Conservation (phyloP, 129 eudicot genomes). For the Scalesia atractyloides region DNA sequence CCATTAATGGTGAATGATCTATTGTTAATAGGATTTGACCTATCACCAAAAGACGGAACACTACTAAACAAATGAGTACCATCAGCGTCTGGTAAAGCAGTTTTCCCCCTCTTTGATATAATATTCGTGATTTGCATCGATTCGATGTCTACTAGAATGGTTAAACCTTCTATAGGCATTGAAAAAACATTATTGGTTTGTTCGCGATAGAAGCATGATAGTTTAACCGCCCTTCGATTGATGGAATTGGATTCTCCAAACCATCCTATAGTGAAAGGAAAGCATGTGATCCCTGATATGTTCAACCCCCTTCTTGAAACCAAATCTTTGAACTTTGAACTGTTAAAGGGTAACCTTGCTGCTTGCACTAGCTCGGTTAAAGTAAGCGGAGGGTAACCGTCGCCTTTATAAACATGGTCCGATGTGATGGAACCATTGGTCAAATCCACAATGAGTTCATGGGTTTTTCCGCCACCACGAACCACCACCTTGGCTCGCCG, state of each 20-base stretch:
- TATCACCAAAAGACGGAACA: conserved; percentile 37
- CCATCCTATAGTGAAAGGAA: conserved; percentile 86
- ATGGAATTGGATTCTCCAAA: conserved; percentile 63
- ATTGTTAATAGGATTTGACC: conserved; percentile 22
- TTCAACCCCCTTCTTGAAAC: conserved; percentile 59
- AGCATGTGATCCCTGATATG: conserved; percentile 68
- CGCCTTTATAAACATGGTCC: conserved; percentile 57
- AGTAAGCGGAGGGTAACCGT: conserved; percentile 74
- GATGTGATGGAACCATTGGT: conserved; percentile 43
- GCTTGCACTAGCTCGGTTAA: conserved; percentile 58
- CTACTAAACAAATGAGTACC: conserved; percentile 41
- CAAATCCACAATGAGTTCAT: conserved; percentile 58
- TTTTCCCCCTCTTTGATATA: conserved; percentile 28
- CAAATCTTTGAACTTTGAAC: conserved; percentile 51
- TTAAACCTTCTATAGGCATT: conserved; percentile 79
- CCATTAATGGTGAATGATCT: conserved; percentile 35
- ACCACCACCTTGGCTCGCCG: conserved; percentile 67
- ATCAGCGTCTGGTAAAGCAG: conserved; percentile 56
- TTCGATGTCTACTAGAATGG: conserved; percentile 56
- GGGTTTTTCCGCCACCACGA: conserved; percentile 55
- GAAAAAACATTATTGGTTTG: conserved; percentile 74
- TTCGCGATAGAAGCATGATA: conserved; percentile 70
- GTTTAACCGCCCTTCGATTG: conserved; percentile 49
- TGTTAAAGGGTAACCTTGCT: conserved; percentile 41
- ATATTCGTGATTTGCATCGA: conserved; percentile 37